Percentiles rank a stretch among this genome's conserved stretches.
Evolutionary conservation across 2,329 filamentous ascomycete genomes (phyloP).

Genomic region (Chrysosporium queenslandicum): DNA sequence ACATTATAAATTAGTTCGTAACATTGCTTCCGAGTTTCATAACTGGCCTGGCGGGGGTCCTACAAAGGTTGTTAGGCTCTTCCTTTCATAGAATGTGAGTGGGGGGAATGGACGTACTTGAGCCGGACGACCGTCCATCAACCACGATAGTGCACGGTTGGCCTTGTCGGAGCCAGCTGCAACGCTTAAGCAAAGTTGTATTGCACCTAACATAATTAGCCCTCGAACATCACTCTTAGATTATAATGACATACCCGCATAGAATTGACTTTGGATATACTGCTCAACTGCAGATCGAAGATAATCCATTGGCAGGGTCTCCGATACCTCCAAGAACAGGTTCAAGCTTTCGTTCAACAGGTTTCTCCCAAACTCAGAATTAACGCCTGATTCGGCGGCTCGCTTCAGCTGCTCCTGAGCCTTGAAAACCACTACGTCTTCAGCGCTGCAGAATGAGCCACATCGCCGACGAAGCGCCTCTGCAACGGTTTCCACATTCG

Average conservation of each 20-base stretch:
- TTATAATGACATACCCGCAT: slow-evolving; percentile 48
- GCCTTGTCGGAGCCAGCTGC: slow-evolving; percentile 78
- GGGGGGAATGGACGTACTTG: slow-evolving; percentile 32
- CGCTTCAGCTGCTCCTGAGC: slow-evolving; percentile 90
- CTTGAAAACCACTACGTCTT: slow-evolving; percentile 97
- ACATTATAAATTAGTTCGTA: slow-evolving; percentile 84
- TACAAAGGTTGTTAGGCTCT: slow-evolving; percentile 19
- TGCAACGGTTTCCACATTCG: slow-evolving; percentile 93
- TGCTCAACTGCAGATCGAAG: slow-evolving; percentile 66
- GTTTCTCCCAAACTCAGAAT: slow-evolving; percentile 65
- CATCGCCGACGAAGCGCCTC: slow-evolving; percentile 87
- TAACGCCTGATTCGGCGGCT: slow-evolving; percentile 65
- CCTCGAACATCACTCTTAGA: slow-evolving; percentile 4
- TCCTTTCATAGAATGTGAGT: background rate
- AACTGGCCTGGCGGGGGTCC: slow-evolving; percentile 60
- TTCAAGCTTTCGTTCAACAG: slow-evolving; percentile 80
- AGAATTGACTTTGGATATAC: slow-evolving; percentile 76
- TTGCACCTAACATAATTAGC: slow-evolving; percentile 48
- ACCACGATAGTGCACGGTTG: slow-evolving; percentile 73
- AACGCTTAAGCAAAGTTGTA: slow-evolving; percentile 73
- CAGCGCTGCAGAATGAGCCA: slow-evolving; percentile 92
- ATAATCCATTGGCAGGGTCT: slow-evolving; percentile 69
- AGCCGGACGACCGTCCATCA: slow-evolving; percentile 68
- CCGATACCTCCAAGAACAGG: slow-evolving; percentile 80
- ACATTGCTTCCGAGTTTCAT: slow-evolving; percentile 62